phyloP scores from a whole-genome alignment of 2,329 filamentous ascomycete species.

The Achaetomium macrosporum region DNA sequence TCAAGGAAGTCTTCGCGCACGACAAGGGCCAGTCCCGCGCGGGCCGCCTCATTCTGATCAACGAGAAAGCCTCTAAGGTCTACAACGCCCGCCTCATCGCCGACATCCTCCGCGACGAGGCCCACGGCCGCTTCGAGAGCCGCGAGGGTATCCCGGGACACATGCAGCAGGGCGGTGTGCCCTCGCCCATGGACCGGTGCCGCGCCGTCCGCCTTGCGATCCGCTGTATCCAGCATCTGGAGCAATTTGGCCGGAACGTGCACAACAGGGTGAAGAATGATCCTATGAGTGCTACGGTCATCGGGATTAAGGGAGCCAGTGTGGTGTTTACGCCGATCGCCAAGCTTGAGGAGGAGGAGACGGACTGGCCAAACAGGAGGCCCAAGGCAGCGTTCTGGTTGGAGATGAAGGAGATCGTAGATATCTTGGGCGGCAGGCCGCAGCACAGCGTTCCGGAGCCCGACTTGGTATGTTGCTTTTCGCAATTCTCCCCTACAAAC shows the following conservation, averaged over 20 bases:
- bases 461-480: conserved; percentile 31
- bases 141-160: conserved; percentile 88
- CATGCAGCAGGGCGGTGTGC: conserved; percentile 89
- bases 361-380: conserved; percentile 86
- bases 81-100: conserved; percentile 93
- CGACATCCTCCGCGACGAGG: conserved; percentile 91
- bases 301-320: conserved; percentile 85
- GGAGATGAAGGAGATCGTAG: conserved; percentile 70
- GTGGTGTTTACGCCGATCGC: conserved; percentile 84
- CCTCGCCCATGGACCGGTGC: conserved; percentile 92
- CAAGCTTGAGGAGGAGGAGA: conserved; percentile 73
- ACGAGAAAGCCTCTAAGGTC: conserved; percentile 85
- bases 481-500: neutral
- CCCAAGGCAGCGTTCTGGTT: conserved; percentile 85
- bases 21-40: conserved; percentile 86
- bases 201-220: conserved; percentile 87
- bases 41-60: conserved; percentile 91
- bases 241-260: conserved; percentile 63
- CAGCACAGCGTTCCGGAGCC: conserved; percentile 44
- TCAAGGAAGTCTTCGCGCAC: conserved; percentile 76
- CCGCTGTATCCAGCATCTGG: conserved; percentile 88
- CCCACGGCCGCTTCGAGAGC: conserved; percentile 85
- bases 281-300: conserved; percentile 69
- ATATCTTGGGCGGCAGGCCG: conserved; percentile 73
- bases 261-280: conserved; percentile 66